These are phyloP conservation scores for Microdochium nivale DNA, from an alignment of 2,329 filamentous ascomycete species.

Conservation along the genomic window DNA sequence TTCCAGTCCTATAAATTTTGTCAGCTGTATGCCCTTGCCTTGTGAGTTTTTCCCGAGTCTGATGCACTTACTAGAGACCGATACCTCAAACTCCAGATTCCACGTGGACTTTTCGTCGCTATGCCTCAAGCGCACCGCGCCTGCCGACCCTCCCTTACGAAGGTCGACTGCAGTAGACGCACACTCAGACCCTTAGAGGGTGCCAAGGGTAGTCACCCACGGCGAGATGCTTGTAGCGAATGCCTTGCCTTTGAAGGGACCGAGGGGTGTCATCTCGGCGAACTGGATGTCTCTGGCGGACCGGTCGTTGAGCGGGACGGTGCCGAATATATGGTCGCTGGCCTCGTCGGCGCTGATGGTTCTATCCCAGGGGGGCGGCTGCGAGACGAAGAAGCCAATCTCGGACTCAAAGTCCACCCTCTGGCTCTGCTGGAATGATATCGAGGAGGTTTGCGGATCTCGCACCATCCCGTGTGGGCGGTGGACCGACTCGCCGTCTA, in stretches of 20 bases:
- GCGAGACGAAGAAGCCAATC: not conserved
- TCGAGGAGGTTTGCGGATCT: not conserved
- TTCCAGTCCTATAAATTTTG: not conserved
- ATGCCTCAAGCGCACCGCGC: not conserved
- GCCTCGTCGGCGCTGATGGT: not conserved
- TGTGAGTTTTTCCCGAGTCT: not conserved
- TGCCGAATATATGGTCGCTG: not conserved
- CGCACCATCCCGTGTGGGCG: not conserved
- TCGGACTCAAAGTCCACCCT: not conserved
- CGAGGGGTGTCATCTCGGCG: slow-evolving; percentile 51
- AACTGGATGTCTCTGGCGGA: slow-evolving; percentile 41
- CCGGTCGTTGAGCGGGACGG: not conserved
- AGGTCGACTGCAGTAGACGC: not conserved
- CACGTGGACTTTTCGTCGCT: not conserved
- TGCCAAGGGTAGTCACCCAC: slow-evolving; percentile 53
- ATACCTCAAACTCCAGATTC: not conserved
- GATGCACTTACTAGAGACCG: not conserved
- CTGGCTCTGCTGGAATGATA: not conserved
- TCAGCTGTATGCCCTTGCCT: not conserved
- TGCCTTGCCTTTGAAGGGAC: slow-evolving; percentile 52
- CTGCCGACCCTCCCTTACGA: not conserved
- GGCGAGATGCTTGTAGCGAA: slow-evolving; percentile 52
- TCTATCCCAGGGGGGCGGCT: not conserved
- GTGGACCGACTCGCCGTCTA: not conserved
- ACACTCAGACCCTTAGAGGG: slow-evolving; percentile 28